Base-by-base conservation (phyloP, 2,329 filamentous ascomycete species). In the Amauroascus verrucosus region DNA sequence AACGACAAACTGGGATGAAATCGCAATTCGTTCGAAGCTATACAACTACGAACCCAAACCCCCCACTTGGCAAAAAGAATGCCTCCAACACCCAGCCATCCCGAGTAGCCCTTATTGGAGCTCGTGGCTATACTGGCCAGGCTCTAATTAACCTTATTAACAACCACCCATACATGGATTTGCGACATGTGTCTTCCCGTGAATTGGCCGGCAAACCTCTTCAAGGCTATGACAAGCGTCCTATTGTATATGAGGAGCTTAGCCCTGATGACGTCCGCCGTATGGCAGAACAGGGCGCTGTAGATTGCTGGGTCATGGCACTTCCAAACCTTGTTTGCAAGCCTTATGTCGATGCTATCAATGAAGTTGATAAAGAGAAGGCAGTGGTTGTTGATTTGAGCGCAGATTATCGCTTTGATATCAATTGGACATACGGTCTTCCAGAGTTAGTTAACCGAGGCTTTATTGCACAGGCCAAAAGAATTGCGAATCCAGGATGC, bases 251-350 rank as follows among this genome's bases (percentile, higher is more conserved):
- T 71, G 88, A 95, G 70, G 95, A 89, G 68, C 76, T 97, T 43
- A 83, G 80, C 53, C 81, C 88, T 6, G 91, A 97, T 60, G 91
- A 97, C 61, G 84, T 95, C 11, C 82, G 83, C 58, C 79, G 83
- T 54, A 88, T 97, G 80, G 87, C 93, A 58, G 83, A 86, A 67
- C 82, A 84, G 30, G 86, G 86, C 49, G 81, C 90, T 63, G 83
- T 97, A 48, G 91, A 97, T 73, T 93, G 87, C 72, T 97, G 90
- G 90, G 87, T 97, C 43, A 93, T 97, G 87, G 93, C 93, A 33
- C 81, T 97, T 28, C 93, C 91, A 43, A 98, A 97, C 65, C 87
- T 88, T 57, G 88, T 95, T 48, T 96, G 88, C 80, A 86, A 89
- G 73, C 90, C 93, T 0, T 98, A 85, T 61, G 85, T 97, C 8